Evolutionary conservation across 225 moss, liverwort and hornwort genomes (phyloP).

Genomic region (Sphagnum contortum): DNA sequence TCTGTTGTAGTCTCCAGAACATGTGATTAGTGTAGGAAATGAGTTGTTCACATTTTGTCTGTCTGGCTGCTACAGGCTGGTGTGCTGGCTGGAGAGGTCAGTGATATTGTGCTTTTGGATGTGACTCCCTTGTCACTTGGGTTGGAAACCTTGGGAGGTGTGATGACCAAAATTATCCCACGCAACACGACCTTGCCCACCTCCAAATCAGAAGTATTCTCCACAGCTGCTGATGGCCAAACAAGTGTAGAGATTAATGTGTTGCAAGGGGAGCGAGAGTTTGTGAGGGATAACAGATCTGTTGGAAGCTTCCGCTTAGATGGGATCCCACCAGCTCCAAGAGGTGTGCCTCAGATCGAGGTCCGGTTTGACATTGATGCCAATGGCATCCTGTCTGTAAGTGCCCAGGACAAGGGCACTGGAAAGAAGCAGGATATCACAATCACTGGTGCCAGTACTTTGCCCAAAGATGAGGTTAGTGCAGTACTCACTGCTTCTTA

Average conservation of each 20-base stretch:
- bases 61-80: conserved; percentile 13
- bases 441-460: conserved; percentile 64
- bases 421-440: conserved; percentile 80
- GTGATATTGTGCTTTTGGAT: conserved; percentile 64
- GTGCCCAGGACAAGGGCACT: conserved; percentile 63
- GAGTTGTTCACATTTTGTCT: too few relatives aligned
- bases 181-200: conserved; percentile 73
- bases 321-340: conserved; percentile 64
- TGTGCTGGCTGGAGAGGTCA: conserved; percentile 19
- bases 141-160: conserved; percentile 66
- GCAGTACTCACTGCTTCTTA: not conserved
- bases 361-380: conserved; percentile 74
- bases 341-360: conserved; percentile 74
- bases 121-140: conserved; percentile 70
- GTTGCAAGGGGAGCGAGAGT: conserved; percentile 71
- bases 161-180: conserved; percentile 75
- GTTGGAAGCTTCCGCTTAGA: conserved; percentile 73
- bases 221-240: conserved; percentile 68
- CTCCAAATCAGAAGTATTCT: conserved; percentile 66
- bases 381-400: conserved; percentile 63
- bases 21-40: too few relatives aligned
- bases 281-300: conserved; percentile 63
- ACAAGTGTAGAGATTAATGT: conserved; percentile 66
- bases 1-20: too few relatives aligned
- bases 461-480: conserved; percentile 51